phyloP scores from a whole-genome alignment of 2,329 filamentous ascomycete genomes.

The Verticillium klebahnii region DNA sequence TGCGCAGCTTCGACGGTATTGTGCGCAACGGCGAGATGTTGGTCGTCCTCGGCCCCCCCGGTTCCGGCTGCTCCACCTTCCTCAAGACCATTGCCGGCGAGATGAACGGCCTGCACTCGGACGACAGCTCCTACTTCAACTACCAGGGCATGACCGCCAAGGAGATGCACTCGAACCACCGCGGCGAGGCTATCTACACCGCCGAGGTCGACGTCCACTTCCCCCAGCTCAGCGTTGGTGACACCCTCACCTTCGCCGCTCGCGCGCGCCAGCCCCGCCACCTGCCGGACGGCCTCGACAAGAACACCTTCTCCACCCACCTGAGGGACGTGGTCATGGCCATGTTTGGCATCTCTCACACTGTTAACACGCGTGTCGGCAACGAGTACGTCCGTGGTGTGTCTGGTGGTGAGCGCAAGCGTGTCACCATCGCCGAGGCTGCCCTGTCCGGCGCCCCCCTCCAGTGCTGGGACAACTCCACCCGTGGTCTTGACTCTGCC shows the following conservation, averaged over 20 bases:
- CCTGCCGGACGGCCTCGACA: conserved; percentile 54
- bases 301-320: conserved; percentile 53
- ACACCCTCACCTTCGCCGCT: conserved; percentile 75
- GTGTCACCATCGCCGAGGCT: conserved; percentile 60
- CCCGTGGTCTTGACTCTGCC: conserved; percentile 68
- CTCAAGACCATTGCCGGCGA: conserved; percentile 82
- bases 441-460: conserved; percentile 54
- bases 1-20: conserved; percentile 63
- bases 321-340: conserved; percentile 70
- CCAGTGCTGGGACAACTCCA: conserved; percentile 70
- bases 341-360: conserved; percentile 70
- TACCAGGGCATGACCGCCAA: conserved; percentile 71
- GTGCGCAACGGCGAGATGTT: conserved; percentile 71
- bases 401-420: conserved; percentile 68
- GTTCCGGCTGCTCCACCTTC: conserved; percentile 76
- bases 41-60: conserved; percentile 68
- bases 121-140: conserved; percentile 69
- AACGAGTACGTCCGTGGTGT: conserved; percentile 74
- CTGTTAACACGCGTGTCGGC: conserved; percentile 66
- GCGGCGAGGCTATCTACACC: conserved; percentile 83
- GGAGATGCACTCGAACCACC: conserved; percentile 73
- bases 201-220: conserved; percentile 82
- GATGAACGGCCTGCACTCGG: conserved; percentile 73
- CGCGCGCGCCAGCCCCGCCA: conserved; percentile 60
- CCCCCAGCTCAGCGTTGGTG: conserved; percentile 69